Evolutionary conservation across 495 filamentous ascomycete species (phyloP).

Genomic region (Neurospora pannonica): DNA sequence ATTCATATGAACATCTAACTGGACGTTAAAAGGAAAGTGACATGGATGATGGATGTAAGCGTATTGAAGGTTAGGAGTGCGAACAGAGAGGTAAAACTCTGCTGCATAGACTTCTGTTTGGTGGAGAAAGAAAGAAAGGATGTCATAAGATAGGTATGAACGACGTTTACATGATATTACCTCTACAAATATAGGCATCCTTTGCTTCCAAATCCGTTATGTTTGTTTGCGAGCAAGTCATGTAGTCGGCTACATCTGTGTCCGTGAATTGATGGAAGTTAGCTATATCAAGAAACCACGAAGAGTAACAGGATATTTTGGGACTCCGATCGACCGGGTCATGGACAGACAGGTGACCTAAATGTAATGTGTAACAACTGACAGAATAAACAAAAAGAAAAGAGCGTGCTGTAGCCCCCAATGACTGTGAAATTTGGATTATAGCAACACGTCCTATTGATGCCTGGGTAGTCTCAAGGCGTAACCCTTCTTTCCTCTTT

Average conservation of each 20-base stretch:
- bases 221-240: neutral
- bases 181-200: neutral
- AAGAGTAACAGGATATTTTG: neutral
- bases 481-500: neutral
- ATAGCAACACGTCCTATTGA: neutral
- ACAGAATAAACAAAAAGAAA: neutral
- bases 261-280: too few relatives aligned
- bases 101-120: neutral
- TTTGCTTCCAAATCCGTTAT: neutral
- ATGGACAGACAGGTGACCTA: neutral
- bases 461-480: neutral
- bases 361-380: neutral
- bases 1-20: neutral
- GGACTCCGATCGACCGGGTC: neutral
- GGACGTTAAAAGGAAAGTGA: neutral
- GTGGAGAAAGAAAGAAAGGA: neutral
- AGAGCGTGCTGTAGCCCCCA: neutral
- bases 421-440: neutral
- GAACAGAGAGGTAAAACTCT: neutral
- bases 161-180: neutral
- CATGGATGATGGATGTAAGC: neutral
- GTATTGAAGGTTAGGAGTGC: neutral
- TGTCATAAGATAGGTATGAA: neutral
- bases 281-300: neutral
- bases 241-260: neutral